A percentile compares a stretch with the other conserved stretches of the same genome.
These are phyloP conservation scores for Paracoccidioides brasiliensis DNA, from an alignment of 2,329 filamentous ascomycete species.

Conservation along the genomic window DNA sequence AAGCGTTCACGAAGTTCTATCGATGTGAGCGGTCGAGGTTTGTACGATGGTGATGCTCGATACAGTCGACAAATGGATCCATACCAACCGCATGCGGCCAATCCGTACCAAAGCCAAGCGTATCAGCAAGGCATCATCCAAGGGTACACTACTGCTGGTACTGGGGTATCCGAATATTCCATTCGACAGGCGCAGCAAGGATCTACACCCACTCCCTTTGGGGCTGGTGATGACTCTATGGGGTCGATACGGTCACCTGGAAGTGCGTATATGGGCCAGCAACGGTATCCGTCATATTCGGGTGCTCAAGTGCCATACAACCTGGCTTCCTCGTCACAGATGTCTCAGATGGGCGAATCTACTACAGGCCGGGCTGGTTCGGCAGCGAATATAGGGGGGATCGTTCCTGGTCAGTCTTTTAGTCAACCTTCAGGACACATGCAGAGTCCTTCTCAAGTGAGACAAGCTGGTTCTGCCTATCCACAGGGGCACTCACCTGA, in stretches of 20 bases:
- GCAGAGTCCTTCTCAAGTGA: slow-evolving; percentile 3
- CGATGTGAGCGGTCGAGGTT: slow-evolving; percentile 22
- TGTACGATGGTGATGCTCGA: slow-evolving; percentile 26
- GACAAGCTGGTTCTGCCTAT: slow-evolving; percentile 2
- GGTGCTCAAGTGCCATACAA: slow-evolving; percentile 1
- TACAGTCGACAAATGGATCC: slow-evolving; percentile 24
- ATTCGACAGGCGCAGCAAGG: neutral
- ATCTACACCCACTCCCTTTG: neutral
- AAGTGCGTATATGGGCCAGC: slow-evolving; percentile 15
- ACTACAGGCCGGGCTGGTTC: neutral
- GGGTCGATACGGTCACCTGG: slow-evolving; percentile 20
- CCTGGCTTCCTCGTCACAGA: neutral
- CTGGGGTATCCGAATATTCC: slow-evolving; percentile 1
- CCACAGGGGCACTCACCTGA: slow-evolving; percentile 3
- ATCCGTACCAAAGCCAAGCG: slow-evolving; percentile 18
- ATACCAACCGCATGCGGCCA: slow-evolving; percentile 25
- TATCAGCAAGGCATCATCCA: slow-evolving; percentile 26
- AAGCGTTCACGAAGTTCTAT: slow-evolving; percentile 30
- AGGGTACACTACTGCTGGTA: slow-evolving; percentile 22
- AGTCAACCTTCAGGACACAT: slow-evolving; percentile 1
- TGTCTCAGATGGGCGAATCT: slow-evolving; percentile 1
- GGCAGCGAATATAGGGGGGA: slow-evolving; percentile 1
- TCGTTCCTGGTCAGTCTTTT: slow-evolving; percentile 3
- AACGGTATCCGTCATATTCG: slow-evolving; percentile 13
- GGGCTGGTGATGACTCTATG: slow-evolving; percentile 19